These are phyloP conservation scores for Maudiozyma humilis DNA, from an alignment of 1,139 yeast species.

Conservation along the genomic window DNA sequence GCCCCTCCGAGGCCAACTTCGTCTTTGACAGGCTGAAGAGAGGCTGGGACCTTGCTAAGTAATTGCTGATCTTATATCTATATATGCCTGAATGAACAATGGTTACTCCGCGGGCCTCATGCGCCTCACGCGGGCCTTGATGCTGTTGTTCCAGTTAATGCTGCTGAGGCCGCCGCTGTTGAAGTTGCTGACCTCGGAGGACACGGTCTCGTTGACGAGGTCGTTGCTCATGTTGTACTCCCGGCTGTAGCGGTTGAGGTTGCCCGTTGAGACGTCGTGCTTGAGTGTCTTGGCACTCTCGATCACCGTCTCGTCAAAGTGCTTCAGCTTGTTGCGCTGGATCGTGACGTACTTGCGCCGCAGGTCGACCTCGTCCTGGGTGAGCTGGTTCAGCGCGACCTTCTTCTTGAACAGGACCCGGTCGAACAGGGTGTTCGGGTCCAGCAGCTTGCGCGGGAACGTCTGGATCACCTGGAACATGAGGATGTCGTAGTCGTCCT, in stretches of 20 bases:
- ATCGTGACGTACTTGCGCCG: conserved; percentile 69
- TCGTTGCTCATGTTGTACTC: conserved; percentile 5
- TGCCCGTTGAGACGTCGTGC: conserved; percentile 21
- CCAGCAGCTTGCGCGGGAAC: conserved; percentile 62
- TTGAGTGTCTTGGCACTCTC: conserved; percentile 4
- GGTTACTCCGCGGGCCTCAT: conserved; percentile 12
- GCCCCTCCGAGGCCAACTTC: conserved; percentile 15
- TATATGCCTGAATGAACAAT: too few species aligned
- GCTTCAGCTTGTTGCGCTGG: conserved; percentile 43
- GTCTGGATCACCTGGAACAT: conserved; percentile 81
- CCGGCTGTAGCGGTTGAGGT: conserved; percentile 1
- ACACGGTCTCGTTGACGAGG: conserved; percentile 19
- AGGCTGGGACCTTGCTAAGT: conserved; percentile 35
- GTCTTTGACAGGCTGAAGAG: conserved; percentile 36
- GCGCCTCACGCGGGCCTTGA: conserved; percentile 32
- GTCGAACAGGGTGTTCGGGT: conserved; percentile 64
- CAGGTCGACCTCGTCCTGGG: conserved; percentile 72
- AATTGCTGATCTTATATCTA: too few species aligned
- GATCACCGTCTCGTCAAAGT: conserved; percentile 18
- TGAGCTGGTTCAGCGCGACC: conserved; percentile 64
- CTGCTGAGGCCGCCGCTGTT: conserved; percentile 27
- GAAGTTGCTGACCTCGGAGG: conserved; percentile 23
- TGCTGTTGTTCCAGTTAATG: conserved; percentile 37
- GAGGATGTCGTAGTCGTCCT: conserved; percentile 61
- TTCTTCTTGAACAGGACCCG: conserved; percentile 62